A percentile compares a stretch with the other conserved stretches of the same genome.
Evolutionary conservation across 78 protist genomes (phyloP).

Genomic region (Ministeria vibrans): DNA sequence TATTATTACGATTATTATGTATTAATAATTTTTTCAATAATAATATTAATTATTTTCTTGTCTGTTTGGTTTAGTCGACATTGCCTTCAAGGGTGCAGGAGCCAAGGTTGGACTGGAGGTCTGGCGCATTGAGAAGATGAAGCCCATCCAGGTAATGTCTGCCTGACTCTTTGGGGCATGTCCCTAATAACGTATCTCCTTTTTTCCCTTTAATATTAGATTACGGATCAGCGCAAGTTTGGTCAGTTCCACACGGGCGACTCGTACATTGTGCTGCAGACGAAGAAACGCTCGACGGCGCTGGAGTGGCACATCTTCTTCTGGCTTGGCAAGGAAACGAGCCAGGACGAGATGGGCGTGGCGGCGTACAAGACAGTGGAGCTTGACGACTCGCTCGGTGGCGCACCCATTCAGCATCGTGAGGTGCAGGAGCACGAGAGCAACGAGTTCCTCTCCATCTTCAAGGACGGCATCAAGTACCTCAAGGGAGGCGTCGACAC

Average conservation of each 20-base stretch:
- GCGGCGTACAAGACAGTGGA: slow-evolving; percentile 71
- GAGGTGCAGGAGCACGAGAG: slow-evolving; percentile 49
- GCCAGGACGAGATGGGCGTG: slow-evolving; percentile 58
- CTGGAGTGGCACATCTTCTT: slow-evolving; percentile 30
- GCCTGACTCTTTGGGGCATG: too few relatives aligned
- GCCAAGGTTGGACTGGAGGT: background rate
- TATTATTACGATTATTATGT: background rate
- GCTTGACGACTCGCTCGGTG: slow-evolving; percentile 38
- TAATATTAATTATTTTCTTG: background rate
- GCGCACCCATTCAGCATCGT: slow-evolving; percentile 46
- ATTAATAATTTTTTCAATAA: too few relatives aligned
- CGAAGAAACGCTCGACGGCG: background rate
- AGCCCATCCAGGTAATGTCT: too few relatives aligned
- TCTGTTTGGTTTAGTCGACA: too few relatives aligned
- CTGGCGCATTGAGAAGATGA: slow-evolving; percentile 13
- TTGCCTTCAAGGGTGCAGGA: background rate
- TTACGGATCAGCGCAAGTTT: background rate
- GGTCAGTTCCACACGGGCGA: slow-evolving; percentile 8
- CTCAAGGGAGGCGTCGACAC: slow-evolving; percentile 43
- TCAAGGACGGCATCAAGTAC: slow-evolving; percentile 11
- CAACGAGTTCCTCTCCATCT: slow-evolving; percentile 25
- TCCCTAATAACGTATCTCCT: too few relatives aligned
- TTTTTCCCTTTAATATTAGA: too few relatives aligned
- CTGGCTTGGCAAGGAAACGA: slow-evolving; percentile 6
- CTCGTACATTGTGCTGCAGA: background rate